phyloP scores from a whole-genome alignment of 2,329 filamentous ascomycete genomes.

The Zymoseptoria tritici region DNA sequence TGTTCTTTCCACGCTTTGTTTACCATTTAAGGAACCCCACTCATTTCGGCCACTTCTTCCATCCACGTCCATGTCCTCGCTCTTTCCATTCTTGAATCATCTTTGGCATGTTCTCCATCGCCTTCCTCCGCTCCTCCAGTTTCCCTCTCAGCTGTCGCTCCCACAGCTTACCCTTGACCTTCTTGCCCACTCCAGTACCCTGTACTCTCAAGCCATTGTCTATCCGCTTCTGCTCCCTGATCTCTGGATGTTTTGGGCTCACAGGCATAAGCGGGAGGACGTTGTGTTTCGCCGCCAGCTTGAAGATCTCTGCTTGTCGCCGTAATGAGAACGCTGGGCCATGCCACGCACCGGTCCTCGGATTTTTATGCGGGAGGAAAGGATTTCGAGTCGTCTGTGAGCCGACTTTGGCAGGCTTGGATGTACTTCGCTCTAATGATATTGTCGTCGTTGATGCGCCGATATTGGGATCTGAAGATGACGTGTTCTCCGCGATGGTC shows the following conservation, averaged over 20 bases:
- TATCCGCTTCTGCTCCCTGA: slow-evolving; percentile 61
- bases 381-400: slow-evolving; percentile 52
- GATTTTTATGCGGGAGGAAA: slow-evolving; percentile 73
- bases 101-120: slow-evolving; percentile 90
- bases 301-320: slow-evolving; percentile 83
- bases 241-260: slow-evolving; percentile 40
- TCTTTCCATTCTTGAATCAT: slow-evolving; percentile 91
- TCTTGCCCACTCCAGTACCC: slow-evolving; percentile 79
- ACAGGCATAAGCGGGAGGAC: slow-evolving; percentile 30
- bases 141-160: slow-evolving; percentile 76
- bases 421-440: slow-evolving; percentile 36
- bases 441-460: slow-evolving; percentile 24
- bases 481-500: slow-evolving; percentile 34
- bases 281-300: slow-evolving; percentile 60
- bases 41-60: slow-evolving; percentile 62
- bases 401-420: slow-evolving; percentile 27
- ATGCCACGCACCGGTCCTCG: slow-evolving; percentile 72
- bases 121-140: slow-evolving; percentile 81
- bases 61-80: slow-evolving; percentile 69
- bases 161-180: slow-evolving; percentile 90
- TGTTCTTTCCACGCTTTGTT: neutral
- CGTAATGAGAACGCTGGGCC: slow-evolving; percentile 76
- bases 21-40: neutral
- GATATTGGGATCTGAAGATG: slow-evolving; percentile 38
- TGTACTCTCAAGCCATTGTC: slow-evolving; percentile 78